Percentiles rank a stretch among this genome's conserved stretches.
These are phyloP conservation scores for Acer campestre DNA, from an alignment of 345 rosid species.

Conservation along the genomic window DNA sequence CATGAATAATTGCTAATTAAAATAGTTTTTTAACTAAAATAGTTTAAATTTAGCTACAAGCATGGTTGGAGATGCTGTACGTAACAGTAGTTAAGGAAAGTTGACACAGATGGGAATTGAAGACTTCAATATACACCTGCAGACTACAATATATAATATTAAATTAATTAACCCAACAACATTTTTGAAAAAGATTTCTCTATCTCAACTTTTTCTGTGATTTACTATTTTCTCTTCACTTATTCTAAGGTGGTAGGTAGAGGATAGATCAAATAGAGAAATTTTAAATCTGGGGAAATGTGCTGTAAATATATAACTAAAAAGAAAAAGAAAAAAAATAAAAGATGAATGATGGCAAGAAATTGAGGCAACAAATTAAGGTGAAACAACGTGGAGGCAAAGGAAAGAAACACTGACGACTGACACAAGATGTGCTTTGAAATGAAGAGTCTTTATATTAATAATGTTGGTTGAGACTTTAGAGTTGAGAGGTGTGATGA, in stretches of 20 bases:
- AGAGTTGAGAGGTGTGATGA: not conserved
- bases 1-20: no score
- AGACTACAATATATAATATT: slow-evolving; percentile 4
- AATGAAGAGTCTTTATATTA: not conserved
- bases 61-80: no score
- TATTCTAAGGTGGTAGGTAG: slow-evolving; percentile 4
- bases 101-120: slow-evolving; percentile 24
- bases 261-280: not conserved
- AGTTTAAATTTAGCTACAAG: no score
- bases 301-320: slow-evolving; percentile 2
- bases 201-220: not conserved
- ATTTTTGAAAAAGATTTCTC: not conserved
- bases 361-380: not conserved
- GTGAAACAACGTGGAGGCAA: slow-evolving; percentile 37
- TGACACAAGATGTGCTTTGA: no score
- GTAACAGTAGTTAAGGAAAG: slow-evolving; percentile 15
- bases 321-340: not conserved
- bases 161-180: slow-evolving; percentile 21
- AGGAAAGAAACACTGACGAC: slow-evolving; percentile 33
- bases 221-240: not conserved
- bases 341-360: slow-evolving; percentile 16
- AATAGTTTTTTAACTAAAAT: no score
- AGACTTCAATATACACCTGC: not conserved
- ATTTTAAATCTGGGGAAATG: slow-evolving; percentile 26
- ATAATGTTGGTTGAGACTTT: slow-evolving; percentile 32